Conservation (phyloP, 345 rosid species). For the Corchorus capsularis region DNA sequence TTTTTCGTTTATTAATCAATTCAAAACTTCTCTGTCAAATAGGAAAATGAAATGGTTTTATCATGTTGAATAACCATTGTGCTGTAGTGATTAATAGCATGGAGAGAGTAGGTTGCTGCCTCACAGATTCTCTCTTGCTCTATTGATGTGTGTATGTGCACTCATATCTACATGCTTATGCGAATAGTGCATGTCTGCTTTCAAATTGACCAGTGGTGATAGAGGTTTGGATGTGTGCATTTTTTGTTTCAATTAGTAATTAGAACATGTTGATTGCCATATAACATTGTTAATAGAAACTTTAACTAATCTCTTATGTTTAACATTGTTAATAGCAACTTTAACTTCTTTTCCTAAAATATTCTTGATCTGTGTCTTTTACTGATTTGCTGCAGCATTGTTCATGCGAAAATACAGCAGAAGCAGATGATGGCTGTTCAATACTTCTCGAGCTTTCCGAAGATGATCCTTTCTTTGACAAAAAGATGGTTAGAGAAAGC, state of each 20-base stretch:
- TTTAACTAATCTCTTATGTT: not conserved
- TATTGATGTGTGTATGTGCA: not conserved
- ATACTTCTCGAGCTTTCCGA: conserved; percentile 53
- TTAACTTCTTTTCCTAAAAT: not conserved
- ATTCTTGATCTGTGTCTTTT: not conserved
- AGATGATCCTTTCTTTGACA: conserved; percentile 55
- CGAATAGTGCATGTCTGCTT: not conserved
- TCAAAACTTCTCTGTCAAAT: not conserved
- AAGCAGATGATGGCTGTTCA: conserved; percentile 34
- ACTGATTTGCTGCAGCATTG: conserved; percentile 40
- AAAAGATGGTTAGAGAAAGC: conserved; percentile 58
- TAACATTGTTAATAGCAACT: not conserved
- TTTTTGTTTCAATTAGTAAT: not conserved
- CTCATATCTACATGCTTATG: not conserved
- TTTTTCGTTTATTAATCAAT: too few relatives aligned
- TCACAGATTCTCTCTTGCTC: not conserved
- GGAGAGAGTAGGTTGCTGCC: not conserved
- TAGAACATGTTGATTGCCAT: not conserved
- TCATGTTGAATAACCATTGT: not conserved
- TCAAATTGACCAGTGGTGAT: not conserved
- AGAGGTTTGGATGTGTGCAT: not conserved
- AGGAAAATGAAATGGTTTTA: not conserved
- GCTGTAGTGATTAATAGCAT: not conserved
- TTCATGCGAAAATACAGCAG: conserved; percentile 28
- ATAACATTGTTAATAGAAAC: not conserved